A percentile compares a stretch with the other conserved stretches of the same genome.
phyloP scores from a whole-genome alignment of 2,329 filamentous ascomycete genomes.

The Annulohypoxylon truncatum region DNA sequence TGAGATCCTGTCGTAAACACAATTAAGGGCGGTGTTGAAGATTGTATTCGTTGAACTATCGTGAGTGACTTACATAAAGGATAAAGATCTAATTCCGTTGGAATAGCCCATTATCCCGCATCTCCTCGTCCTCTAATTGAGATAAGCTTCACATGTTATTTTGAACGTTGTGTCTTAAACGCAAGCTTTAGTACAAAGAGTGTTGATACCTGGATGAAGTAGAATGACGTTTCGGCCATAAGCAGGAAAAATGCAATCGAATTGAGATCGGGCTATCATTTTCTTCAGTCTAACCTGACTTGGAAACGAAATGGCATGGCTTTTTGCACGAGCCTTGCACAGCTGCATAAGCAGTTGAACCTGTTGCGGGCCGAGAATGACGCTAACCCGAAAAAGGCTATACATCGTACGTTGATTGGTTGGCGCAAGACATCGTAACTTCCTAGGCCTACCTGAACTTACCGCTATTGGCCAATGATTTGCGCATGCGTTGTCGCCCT shows the following conservation, averaged over 20 bases:
- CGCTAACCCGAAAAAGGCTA: constrained; percentile 24
- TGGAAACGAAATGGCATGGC: constrained; percentile 11
- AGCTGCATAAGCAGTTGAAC: constrained; percentile 1
- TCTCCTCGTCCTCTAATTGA: background rate
- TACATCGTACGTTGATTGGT: constrained; percentile 36
- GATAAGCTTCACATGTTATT: background rate
- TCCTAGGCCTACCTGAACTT: background rate
- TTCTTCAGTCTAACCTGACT: constrained; percentile 15
- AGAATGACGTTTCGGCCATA: constrained; percentile 22
- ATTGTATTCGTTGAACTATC: background rate
- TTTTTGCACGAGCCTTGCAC: constrained; percentile 9
- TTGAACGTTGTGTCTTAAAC: constrained; percentile 12
- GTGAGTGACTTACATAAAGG: background rate
- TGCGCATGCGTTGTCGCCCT: constrained; percentile 23
- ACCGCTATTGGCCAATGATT: constrained; percentile 29
- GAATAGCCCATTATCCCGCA: background rate
- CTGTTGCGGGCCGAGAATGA: constrained; percentile 22
- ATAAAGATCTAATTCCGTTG: background rate
- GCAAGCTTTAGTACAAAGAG: background rate
- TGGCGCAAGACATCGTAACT: constrained; percentile 10
- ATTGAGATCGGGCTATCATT: constrained; percentile 28
- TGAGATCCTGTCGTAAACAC: background rate
- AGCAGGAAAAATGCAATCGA: constrained; percentile 12
- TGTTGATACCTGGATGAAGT: background rate
- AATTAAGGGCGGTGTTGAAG: background rate